phyloP scores from a whole-genome alignment of 257 asterid species.

The Salvia hispanica region DNA sequence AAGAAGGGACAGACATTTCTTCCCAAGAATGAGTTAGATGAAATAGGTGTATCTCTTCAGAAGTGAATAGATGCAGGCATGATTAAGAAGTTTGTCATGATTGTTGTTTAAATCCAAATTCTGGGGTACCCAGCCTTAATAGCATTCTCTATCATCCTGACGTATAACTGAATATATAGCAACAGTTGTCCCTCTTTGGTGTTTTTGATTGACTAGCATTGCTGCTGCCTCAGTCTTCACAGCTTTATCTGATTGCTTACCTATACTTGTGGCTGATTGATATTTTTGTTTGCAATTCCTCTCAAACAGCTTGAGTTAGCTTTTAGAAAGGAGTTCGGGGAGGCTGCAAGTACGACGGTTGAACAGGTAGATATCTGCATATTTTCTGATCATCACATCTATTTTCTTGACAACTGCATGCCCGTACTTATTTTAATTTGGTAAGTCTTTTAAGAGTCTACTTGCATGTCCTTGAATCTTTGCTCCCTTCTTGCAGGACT shows the following conservation, averaged over 20 bases:
- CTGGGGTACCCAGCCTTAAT: not conserved
- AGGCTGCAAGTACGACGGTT: conserved; percentile 54
- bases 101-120: not conserved
- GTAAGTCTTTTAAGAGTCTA: not conserved
- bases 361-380: conserved; percentile 63
- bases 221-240: conserved; percentile 19
- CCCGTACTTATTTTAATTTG: not conserved
- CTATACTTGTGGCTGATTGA: conserved; percentile 34
- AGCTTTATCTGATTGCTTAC: conserved; percentile 21
- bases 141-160: not conserved
- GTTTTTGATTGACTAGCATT: conserved; percentile 16
- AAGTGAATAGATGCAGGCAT: conserved; percentile 22
- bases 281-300: conserved; percentile 30
- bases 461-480: conserved; percentile 28
- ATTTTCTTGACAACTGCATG: not conserved
- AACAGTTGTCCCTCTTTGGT: not conserved
- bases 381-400: conserved; percentile 4
- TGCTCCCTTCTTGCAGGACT: conserved; percentile 47
- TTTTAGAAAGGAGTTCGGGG: conserved; percentile 73
- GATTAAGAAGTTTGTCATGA: not conserved
- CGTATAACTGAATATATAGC: conserved; percentile 3
- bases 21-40: conserved; percentile 13
- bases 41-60: conserved; percentile 11
- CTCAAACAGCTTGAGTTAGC: conserved; percentile 81
- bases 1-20: conserved; percentile 16